These are phyloP conservation scores for Fragaria iinumae DNA, from an alignment of 306 rosid species.

Conservation along the genomic window DNA sequence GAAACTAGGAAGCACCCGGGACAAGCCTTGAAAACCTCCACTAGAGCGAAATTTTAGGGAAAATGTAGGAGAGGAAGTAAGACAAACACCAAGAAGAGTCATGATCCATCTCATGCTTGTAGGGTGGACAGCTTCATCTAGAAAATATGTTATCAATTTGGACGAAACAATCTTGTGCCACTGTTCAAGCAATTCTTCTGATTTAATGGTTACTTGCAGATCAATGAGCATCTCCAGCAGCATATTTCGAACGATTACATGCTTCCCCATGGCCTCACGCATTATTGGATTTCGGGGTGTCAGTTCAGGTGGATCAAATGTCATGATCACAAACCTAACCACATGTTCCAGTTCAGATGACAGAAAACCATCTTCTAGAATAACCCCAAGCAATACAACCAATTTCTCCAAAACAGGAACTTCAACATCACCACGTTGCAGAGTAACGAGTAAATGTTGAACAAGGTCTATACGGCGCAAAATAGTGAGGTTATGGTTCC, in stretches of 20 bases:
- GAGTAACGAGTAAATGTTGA: conserved; percentile 92
- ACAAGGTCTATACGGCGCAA: conserved; percentile 92
- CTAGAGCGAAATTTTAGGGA: conserved; percentile 88
- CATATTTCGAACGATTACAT: conserved; percentile 97
- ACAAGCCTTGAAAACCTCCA: conserved; percentile 96
- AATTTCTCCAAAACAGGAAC: conserved; percentile 93
- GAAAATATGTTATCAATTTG: conserved; percentile 90
- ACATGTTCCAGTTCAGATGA: conserved; percentile 93
- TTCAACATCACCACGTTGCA: conserved; percentile 99
- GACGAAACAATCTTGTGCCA: conserved; percentile 99
- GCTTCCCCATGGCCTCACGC: conserved; percentile 98
- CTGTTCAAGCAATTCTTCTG: conserved; percentile 90
- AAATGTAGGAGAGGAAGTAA: conserved; percentile 93
- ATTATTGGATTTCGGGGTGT: conserved; percentile 51
- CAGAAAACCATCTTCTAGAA: conserved; percentile 92
- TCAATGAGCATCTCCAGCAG: conserved; percentile 97
- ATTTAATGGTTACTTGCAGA: conserved; percentile 89
- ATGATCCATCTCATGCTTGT: conserved; percentile 99
- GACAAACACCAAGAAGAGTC: conserved; percentile 98
- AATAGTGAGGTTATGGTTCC: conserved; percentile 91
- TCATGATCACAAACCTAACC: conserved; percentile 95
- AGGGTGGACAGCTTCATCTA: conserved; percentile 97
- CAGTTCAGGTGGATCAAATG: conserved; percentile 93
- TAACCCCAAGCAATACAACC: conserved; percentile 96
- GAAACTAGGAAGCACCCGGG: conserved; percentile 89